Evolutionary conservation across 2,329 filamentous ascomycete species (phyloP), one percentile per base, ranked within the genome.

Genomic region (Fusarium sublunatum): DNA sequence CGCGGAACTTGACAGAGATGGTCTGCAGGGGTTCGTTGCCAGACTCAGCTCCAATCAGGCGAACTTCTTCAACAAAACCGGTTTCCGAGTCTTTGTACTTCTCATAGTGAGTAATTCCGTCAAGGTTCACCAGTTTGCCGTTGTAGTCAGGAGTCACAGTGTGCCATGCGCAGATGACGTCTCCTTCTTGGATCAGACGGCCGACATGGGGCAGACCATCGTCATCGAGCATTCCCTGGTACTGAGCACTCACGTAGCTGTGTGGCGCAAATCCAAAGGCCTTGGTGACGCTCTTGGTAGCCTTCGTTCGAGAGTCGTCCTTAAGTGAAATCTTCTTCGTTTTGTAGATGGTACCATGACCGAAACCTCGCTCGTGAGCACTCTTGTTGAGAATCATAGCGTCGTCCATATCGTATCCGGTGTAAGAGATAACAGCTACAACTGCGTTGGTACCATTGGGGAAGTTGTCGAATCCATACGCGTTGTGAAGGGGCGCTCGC

Each of bases 371-470:
- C 78, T 99, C 95, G 76, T 97, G 92, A 3, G 94, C 89, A 19
- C 93, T 97, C 77, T 98, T 98, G 83, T 98, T 98, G 74, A 99
- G 83, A 74, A 99, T 98, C 94, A 98, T 98, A 75, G 95, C 95
- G 79, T 99, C 95, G 83, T 99, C 95, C 95, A 99, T 99, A 83
- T 99, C 95, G 79, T 98, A 99, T 47, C 94, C 95, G 2, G 94
- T 98, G 77, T 99, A 99, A 1, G 94, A 97, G 64, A 99, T 97
- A 76, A 99, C 96, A 57, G 95, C 95, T 56, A 99, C 95, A 35
- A 98, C 88, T 8, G 93, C 92, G 72, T 99, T 99, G 72, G 88
- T 93, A 26, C 95, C 95, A 74, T 98, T 97, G 51, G 95, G 95
- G 77, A 97, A 99, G 78, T 98, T 98, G 80, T 99, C 95, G 59